A percentile compares a stretch with the other conserved stretches of the same genome.
These are phyloP conservation scores for Millerozyma acaciae DNA, from an alignment of 805 yeast species.

Conservation along the genomic window DNA sequence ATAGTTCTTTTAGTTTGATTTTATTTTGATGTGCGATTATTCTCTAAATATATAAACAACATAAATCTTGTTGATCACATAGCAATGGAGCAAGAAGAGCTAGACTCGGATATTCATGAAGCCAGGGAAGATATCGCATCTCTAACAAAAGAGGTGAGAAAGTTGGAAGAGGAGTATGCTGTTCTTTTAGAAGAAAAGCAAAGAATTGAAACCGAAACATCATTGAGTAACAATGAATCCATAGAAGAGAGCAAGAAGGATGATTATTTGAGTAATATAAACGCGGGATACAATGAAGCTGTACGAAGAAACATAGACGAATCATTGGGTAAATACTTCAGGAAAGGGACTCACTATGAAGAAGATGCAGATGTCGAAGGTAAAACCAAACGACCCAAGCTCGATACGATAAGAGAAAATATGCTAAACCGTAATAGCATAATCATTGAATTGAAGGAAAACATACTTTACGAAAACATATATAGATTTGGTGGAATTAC, in stretches of 20 bases:
- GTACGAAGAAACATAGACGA: constrained; percentile 18
- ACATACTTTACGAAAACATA: constrained; percentile 43
- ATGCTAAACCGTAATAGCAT: no score
- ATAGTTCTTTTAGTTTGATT: background rate
- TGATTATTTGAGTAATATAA: background rate
- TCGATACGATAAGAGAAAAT: constrained; percentile 4
- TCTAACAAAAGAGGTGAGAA: constrained; percentile 15
- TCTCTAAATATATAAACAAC: no score
- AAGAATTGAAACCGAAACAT: constrained; percentile 6
- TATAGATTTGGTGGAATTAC: constrained; percentile 49
- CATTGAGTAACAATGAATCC: constrained; percentile 1
- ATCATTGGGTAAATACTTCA: constrained; percentile 22
- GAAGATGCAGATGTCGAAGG: background rate
- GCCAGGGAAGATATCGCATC: constrained; percentile 16
- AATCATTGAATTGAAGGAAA: constrained; percentile 21
- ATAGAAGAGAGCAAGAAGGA: background rate
- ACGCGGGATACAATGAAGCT: background rate
- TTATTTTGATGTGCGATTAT: no score
- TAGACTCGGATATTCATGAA: constrained; percentile 13
- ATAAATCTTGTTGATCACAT: background rate
- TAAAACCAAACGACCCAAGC: constrained; percentile 3
- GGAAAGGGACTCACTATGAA: background rate
- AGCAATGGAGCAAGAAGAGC: constrained; percentile 6
- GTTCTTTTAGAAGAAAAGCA: constrained; percentile 9
- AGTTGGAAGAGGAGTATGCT: constrained; percentile 10